These are phyloP conservation scores for Globisporangium nodosum DNA, from an alignment of 352 stramenopile species.

Conservation along the genomic window DNA sequence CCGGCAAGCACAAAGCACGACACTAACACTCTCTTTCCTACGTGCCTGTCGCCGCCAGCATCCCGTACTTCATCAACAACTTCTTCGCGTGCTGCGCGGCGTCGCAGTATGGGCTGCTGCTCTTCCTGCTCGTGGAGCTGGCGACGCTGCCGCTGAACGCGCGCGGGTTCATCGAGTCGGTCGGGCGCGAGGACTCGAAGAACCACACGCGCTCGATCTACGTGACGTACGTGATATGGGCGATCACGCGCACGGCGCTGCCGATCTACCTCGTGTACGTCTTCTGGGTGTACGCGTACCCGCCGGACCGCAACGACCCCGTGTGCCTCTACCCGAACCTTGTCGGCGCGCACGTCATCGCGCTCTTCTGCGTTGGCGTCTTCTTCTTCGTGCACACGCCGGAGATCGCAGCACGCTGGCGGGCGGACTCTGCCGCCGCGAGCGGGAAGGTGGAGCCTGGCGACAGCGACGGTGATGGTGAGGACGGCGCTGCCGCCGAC, in stretches of 20 bases:
- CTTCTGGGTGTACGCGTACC: slow-evolving; percentile 70
- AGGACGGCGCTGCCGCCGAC: slow-evolving; percentile 15
- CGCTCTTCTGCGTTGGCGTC: slow-evolving; percentile 74
- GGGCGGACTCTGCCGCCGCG: slow-evolving; percentile 13
- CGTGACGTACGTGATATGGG: slow-evolving; percentile 69
- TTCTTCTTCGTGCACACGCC: slow-evolving; percentile 81
- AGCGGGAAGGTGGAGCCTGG: slow-evolving; percentile 1
- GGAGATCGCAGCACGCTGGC: slow-evolving; percentile 44
- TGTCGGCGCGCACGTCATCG: slow-evolving; percentile 69
- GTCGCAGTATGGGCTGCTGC: slow-evolving; percentile 65
- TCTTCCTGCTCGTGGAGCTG: slow-evolving; percentile 79
- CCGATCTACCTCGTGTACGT: slow-evolving; percentile 72
- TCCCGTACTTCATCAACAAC: slow-evolving; percentile 86
- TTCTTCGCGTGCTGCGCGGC: slow-evolving; percentile 76
- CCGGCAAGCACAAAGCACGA: not conserved
- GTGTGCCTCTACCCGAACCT: slow-evolving; percentile 76
- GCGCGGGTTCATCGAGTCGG: slow-evolving; percentile 67
- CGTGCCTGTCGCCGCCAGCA: slow-evolving; percentile 18
- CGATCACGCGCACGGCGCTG: slow-evolving; percentile 60
- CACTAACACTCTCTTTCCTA: not conserved
- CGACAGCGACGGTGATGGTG: slow-evolving; percentile 17
- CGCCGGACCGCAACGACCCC: slow-evolving; percentile 65
- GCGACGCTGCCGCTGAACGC: slow-evolving; percentile 73
- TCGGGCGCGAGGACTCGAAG: slow-evolving; percentile 58
- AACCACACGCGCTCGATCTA: slow-evolving; percentile 68